phyloP scores from a whole-genome alignment of 768 basidiomycete genomes.

The Trametes gibbosa region DNA sequence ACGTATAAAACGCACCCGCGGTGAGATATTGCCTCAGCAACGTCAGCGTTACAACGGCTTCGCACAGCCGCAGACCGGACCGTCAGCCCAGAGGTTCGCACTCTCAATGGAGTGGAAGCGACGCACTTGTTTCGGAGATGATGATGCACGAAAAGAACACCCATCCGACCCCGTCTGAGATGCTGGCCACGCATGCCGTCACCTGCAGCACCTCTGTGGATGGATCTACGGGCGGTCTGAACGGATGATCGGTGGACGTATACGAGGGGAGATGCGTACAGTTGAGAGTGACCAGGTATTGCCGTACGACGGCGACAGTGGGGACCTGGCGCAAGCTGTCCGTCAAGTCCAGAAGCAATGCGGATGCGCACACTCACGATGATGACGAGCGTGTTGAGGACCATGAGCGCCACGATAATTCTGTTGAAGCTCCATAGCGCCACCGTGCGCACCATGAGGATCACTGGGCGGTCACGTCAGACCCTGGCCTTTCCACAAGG shows the following conservation, averaged over 20 bases:
- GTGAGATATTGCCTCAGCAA: neutral
- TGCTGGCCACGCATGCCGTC: neutral
- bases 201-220: neutral
- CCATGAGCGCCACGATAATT: neutral
- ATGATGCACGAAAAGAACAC: neutral
- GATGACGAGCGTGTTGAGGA: neutral
- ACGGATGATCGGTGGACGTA: neutral
- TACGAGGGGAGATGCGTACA: neutral
- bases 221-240: too few relatives aligned
- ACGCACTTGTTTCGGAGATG: conserved; percentile 2
- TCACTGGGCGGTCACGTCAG: neutral
- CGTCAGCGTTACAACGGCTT: neutral
- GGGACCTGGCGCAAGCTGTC: neutral
- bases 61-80: too few relatives aligned
- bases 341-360: neutral
- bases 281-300: neutral
- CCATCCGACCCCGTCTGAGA: neutral
- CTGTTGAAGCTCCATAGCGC: conserved; percentile 10
- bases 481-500: too few relatives aligned
- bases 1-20: neutral
- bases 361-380: neutral
- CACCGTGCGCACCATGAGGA: conserved; percentile 5
- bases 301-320: neutral
- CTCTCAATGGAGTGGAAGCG: neutral
- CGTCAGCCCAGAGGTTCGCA: neutral